Base-by-base conservation (phyloP, 805 yeast genomes). In the Metschnikowia kofuensis region DNA sequence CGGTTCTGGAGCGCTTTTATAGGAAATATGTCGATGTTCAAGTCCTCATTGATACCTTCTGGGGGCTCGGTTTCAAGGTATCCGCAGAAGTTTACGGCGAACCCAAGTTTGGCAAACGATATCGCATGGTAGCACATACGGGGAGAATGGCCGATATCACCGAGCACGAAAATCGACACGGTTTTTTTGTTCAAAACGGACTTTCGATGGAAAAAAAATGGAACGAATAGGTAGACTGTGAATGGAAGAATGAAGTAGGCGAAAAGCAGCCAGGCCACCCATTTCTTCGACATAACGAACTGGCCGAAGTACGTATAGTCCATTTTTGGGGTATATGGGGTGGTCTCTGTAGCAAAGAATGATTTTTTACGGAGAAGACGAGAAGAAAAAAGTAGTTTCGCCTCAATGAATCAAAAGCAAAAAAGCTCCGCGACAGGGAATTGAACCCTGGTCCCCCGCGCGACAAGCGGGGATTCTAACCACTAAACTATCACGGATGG, bases 141-240 rank as follows among this genome's bases (percentile, higher is more conserved):
- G 7, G 99, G 99, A 0, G 97, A 91, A 62, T 90, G 96, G 12
- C 96, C 97, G 46, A 94, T 63, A 62, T 92, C 98, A 1, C 99
- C 99, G 15, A 94, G 70, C 2, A 94, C 99, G 53, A 89, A 77
- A 15, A 94, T 82, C 9, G 87, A 76, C 6, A 89, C 83, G 45
- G 89, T 78, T 53, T 75, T 80, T 50, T 60, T 54, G 31, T 57
- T 62, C 21, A 66, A 56, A 35, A 52, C 59, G 9, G 55, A 46
- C 14, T 61, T 56, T 26, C 61, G 60, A 32, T 64, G 55, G 5
- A 62, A 44, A 12, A 76, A 36, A 28, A 59, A 58, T 1, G 83
- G 82, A 5, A 78, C 53, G 0, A 73, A 39, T 2, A 61, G 49
- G 58, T 77, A 78, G 13, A 75, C 72, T 1, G 70, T 9, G 8